Evolutionary conservation across 225 moss, liverwort and hornwort species (phyloP).

Genomic region (Climacium dendroides): DNA sequence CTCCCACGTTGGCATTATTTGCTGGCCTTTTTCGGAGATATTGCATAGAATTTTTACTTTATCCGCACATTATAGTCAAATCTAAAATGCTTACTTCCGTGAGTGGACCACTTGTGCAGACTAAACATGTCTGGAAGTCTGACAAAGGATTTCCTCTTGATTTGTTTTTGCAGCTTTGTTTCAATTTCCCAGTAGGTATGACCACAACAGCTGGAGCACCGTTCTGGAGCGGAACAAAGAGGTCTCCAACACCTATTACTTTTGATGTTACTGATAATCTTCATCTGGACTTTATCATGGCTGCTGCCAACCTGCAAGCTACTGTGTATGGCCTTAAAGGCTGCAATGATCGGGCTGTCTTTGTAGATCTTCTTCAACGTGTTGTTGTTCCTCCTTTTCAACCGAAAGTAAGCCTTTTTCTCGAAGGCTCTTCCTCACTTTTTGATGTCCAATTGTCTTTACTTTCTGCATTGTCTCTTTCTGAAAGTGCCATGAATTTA

Average conservation of each 20-base stretch:
- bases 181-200: slow-evolving; percentile 96
- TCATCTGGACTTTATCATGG: slow-evolving; percentile 88
- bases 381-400: slow-evolving; percentile 71
- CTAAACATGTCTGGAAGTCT: background rate
- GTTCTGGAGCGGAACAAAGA: slow-evolving; percentile 99
- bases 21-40: background rate
- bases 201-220: slow-evolving; percentile 88
- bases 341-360: slow-evolving; percentile 64
- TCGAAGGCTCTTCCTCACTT: background rate
- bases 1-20: background rate
- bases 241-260: slow-evolving; percentile 60
- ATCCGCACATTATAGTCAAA: background rate
- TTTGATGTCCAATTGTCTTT: background rate
- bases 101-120: background rate
- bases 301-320: slow-evolving; percentile 95
- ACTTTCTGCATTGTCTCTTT: background rate
- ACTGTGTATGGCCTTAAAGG: slow-evolving; percentile 96
- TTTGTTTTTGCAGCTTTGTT: slow-evolving; percentile 70
- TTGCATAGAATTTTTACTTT: background rate
- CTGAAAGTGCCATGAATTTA: background rate
- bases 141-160: background rate
- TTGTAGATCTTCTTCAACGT: slow-evolving; percentile 68
- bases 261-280: slow-evolving; percentile 65
- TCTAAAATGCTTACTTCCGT: background rate
- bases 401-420: slow-evolving; percentile 50